Base-by-base conservation (phyloP, 345 rosid species). In the Stellera chamaejasme region DNA sequence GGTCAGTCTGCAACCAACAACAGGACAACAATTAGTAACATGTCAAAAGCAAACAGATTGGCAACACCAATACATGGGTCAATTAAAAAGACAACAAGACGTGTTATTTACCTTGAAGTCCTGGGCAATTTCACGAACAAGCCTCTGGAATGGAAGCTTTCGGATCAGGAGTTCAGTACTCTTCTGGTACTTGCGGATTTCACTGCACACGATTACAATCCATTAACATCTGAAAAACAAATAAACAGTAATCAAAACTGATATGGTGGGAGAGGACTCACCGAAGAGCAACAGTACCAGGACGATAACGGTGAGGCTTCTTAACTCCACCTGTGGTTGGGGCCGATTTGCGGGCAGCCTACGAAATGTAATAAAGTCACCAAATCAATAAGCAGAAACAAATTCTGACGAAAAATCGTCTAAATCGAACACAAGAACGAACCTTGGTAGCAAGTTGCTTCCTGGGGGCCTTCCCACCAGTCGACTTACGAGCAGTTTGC, bases 201-300 rank as follows among this genome's bases (percentile, higher is more conserved):
- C 97, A 64, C 97, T 88, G 70, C 41, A 52, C 2, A 13, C 8
- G 11, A 28, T 9, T 12, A 28, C 23, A 44, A 53, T 4, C 27
- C 11, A 25, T 45, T 45, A 45, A 45, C 23, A 19, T 19, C 23
- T 19, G 1, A 11, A 45, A 4, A 36, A 10, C 50, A 11, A 3
- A n/a, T 8, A 23, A 6, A 13, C 14, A 0, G 2, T 10, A 54
- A 10, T 15, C 11, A 2, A 2, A 8, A 5, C 43, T 3, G 12
- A 3, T n/a, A 5, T n/a, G 12, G 39, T 3, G 39, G 3, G 39
- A 5, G n/a, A 23, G 10, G 0, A 74, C 77, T 52, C 41, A 89
- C 97, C 97, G 90, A 6, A 90, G 90, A 15, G 97, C 97, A 10
- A 90, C 97, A n/a, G 97, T 90, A 72, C 97, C 97, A 11, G 95